Conservation (phyloP, 306 rosid species). For the Malus fusca region DNA sequence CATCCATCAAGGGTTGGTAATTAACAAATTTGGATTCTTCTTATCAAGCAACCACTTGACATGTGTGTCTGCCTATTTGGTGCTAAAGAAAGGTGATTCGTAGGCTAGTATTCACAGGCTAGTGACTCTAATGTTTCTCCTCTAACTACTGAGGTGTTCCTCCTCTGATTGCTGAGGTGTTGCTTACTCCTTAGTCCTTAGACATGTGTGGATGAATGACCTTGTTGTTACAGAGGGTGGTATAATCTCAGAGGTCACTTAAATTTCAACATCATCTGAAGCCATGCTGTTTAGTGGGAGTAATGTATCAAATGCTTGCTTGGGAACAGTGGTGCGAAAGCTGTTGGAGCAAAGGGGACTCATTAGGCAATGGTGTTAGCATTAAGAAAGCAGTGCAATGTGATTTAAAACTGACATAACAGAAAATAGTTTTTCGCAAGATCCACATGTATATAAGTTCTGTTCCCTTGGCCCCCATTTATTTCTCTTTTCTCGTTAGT, state of each 20-base stretch:
- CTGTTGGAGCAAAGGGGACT: background rate
- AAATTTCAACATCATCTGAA: background rate
- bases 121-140: background rate
- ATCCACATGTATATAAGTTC: background rate
- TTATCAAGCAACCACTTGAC: background rate
- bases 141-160: background rate
- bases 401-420: background rate
- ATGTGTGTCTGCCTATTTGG: background rate
- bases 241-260: background rate
- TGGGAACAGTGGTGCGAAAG: background rate
- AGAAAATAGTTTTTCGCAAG: background rate
- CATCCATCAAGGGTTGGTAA: background rate
- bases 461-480: background rate
- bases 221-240: background rate
- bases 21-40: background rate
- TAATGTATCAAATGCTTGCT: background rate
- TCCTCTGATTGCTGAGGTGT: background rate
- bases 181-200: background rate
- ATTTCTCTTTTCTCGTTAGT: background rate
- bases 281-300: background rate
- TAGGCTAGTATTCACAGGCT: background rate
- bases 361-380: background rate
- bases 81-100: background rate
- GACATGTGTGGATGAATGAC: background rate
- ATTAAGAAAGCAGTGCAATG: background rate